Evolutionary conservation across 31 red algal genomes (phyloP).

Genomic region (Asparagopsis taxiformis): DNA sequence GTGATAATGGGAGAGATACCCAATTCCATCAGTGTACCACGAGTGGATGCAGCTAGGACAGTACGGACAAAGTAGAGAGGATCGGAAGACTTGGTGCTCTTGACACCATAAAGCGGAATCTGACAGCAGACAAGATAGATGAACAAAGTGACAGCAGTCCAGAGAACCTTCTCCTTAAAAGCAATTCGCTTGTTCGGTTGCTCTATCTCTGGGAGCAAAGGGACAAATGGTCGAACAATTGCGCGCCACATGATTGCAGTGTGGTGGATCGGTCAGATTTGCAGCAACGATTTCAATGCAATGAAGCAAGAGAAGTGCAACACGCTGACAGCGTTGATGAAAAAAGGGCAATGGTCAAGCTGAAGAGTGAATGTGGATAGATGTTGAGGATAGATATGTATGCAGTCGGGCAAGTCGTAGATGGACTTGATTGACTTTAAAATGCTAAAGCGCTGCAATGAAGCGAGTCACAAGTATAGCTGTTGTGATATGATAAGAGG

Average conservation of each 20-base stretch:
- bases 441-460: too few species aligned
- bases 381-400: too few species aligned
- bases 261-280: too few species aligned
- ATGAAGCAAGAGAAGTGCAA: too few species aligned
- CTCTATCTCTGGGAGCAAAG: constrained; percentile 93
- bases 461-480: too few species aligned
- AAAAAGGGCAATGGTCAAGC: too few species aligned
- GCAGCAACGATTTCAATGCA: too few species aligned
- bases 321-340: too few species aligned
- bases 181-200: constrained; percentile 76
- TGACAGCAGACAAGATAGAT: constrained; percentile 99
- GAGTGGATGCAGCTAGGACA: constrained; percentile 90
- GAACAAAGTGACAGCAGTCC: constrained; percentile 91
- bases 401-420: too few species aligned
- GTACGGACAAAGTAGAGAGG: constrained; percentile 94
- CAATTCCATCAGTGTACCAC: constrained; percentile 99
- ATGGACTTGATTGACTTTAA: too few species aligned
- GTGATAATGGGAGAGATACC: constrained; percentile 98
- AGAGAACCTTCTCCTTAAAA: constrained; percentile 96
- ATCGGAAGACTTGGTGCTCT: constrained; percentile 92
- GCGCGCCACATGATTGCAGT: constrained; percentile 54
- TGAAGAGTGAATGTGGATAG: too few species aligned
- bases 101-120: constrained; percentile 97
- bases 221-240: constrained; percentile 93
- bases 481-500: too few species aligned